Conservation (phyloP, 2,329 filamentous ascomycete species). For the Aspergillus phoenicis region DNA sequence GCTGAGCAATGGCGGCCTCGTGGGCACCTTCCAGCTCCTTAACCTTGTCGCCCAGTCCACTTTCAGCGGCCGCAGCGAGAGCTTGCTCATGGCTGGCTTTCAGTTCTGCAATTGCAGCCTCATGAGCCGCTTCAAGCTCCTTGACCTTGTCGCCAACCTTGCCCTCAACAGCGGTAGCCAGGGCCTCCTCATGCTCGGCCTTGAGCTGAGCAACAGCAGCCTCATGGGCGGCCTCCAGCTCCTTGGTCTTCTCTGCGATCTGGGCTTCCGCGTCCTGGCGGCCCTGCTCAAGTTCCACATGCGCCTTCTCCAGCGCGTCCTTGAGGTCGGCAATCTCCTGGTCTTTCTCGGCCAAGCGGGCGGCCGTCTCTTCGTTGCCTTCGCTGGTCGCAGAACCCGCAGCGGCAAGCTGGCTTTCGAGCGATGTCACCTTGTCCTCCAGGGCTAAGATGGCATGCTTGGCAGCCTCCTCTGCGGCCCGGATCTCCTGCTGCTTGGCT, state of each 20-base stretch:
- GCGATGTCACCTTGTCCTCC: slow-evolving; percentile 38
- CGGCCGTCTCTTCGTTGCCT: slow-evolving; percentile 27
- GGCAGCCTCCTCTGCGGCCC: slow-evolving; percentile 37
- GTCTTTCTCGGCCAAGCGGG: slow-evolving; percentile 40
- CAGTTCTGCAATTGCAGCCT: not conserved
- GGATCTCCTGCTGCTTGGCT: slow-evolving; percentile 40
- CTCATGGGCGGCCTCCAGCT: slow-evolving; percentile 34
- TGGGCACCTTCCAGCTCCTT: slow-evolving; percentile 23
- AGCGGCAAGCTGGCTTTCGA: slow-evolving; percentile 40
- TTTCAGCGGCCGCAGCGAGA: not conserved
- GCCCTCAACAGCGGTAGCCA: slow-evolving; percentile 8
- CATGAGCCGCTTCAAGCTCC: slow-evolving; percentile 4
- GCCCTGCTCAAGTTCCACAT: slow-evolving; percentile 37
- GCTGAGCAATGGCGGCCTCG: slow-evolving; percentile 24
- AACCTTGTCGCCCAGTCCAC: slow-evolving; percentile 34
- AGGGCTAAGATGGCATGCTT: slow-evolving; percentile 32
- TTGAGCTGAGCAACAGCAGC: slow-evolving; percentile 27
- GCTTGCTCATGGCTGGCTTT: not conserved
- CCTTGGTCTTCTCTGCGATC: slow-evolving; percentile 29
- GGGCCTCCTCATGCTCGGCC: not conserved
- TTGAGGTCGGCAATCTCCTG: slow-evolving; percentile 39
- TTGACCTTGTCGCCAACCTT: slow-evolving; percentile 4
- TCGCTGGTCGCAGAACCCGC: slow-evolving; percentile 32
- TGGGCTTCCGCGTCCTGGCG: slow-evolving; percentile 22
- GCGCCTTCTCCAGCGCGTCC: slow-evolving; percentile 35